Evolutionary conservation across 352 stramenopile genomes (phyloP), one percentile per base, ranked within the genome.

Genomic region (Globisporangium nunn): DNA sequence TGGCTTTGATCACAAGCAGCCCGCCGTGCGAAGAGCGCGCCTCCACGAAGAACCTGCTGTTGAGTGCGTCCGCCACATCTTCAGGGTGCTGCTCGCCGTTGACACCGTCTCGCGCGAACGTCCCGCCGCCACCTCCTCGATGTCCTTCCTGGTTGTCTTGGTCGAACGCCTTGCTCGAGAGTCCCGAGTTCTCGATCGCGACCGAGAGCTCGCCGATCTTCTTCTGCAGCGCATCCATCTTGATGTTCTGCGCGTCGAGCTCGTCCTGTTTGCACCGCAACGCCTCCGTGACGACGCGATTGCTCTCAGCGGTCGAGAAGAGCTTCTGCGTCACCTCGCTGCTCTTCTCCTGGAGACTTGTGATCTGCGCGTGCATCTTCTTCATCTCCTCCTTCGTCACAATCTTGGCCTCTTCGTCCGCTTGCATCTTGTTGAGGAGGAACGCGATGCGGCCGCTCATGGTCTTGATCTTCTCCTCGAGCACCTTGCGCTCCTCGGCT

Each of bases 341-440:
- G 43, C 75, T 84, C 63, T 95, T 88, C 56, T 97, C 87, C 51
- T 92, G 85, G 31, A 96, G 59, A 30, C 72, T 95, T 29, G 88
- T 78, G 46, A 97, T 78, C 62, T 98, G 91, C 12, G 83, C 87
- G 47, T 97, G 75, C 51, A 98, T 88, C 59, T 98, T 98, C 71
- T 98, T 98, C 30, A 85, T 81, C 43, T 98, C 93, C 64, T 98
- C 95, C 45, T 93, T 93, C 39, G 80, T 86, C 52, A 95, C 88
- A 46, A 97, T 88, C 56, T 94, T 97, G 46, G 86, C 87, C 59
- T 98, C 95, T 69, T 98, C 93, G 59, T 98, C 93, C 10, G 86
- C 89, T 61, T 98, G 93, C 78, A 98, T 96, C 64, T 97, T 98
- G 74, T 98, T 98, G 49, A 98, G 85, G 40, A 98, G 58, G 65